phyloP scores from a whole-genome alignment of 2,329 filamentous ascomycete species.

The Penicillium sp. region DNA sequence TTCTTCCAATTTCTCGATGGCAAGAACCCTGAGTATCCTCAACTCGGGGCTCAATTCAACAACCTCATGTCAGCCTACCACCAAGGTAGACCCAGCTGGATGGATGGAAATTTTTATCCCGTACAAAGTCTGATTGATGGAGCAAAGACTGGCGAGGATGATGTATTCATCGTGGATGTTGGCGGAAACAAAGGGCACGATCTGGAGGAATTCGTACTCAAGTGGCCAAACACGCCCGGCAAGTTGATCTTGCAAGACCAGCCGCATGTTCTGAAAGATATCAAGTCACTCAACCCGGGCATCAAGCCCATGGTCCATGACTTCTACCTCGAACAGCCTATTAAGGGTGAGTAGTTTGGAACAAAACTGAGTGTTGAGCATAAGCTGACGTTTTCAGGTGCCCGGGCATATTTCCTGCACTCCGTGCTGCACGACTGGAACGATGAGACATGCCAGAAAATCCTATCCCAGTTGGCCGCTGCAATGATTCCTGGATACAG shows the following conservation, averaged over 20 bases:
- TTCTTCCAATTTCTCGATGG: slow-evolving; percentile 12
- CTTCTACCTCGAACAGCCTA: slow-evolving; percentile 32
- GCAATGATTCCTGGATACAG: slow-evolving; percentile 39
- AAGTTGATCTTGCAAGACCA: slow-evolving; percentile 14
- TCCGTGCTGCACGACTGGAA: slow-evolving; percentile 29
- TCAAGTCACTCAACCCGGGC: neutral
- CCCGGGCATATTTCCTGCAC: slow-evolving; percentile 26
- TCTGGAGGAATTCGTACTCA: slow-evolving; percentile 6
- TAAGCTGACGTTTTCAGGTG: neutral
- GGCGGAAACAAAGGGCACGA: slow-evolving; percentile 17
- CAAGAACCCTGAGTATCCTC: slow-evolving; percentile 9
- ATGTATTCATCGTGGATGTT: slow-evolving; percentile 11
- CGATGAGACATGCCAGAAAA: slow-evolving; percentile 20
- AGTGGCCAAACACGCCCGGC: slow-evolving; percentile 9
- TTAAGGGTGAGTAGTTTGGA: slow-evolving; percentile 24
- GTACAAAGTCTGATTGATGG: neutral
- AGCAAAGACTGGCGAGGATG: slow-evolving; percentile 2
- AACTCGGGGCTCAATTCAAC: slow-evolving; percentile 12
- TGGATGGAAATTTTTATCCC: slow-evolving; percentile 8
- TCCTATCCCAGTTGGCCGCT: slow-evolving; percentile 26
- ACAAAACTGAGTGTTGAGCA: neutral
- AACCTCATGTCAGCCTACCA: slow-evolving; percentile 15
- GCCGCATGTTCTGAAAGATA: slow-evolving; percentile 6
- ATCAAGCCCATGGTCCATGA: slow-evolving; percentile 19
- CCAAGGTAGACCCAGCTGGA: slow-evolving; percentile 12